Evolutionary conservation across 345 rosid genomes (phyloP).

Genomic region (Limnanthes douglasii): DNA sequence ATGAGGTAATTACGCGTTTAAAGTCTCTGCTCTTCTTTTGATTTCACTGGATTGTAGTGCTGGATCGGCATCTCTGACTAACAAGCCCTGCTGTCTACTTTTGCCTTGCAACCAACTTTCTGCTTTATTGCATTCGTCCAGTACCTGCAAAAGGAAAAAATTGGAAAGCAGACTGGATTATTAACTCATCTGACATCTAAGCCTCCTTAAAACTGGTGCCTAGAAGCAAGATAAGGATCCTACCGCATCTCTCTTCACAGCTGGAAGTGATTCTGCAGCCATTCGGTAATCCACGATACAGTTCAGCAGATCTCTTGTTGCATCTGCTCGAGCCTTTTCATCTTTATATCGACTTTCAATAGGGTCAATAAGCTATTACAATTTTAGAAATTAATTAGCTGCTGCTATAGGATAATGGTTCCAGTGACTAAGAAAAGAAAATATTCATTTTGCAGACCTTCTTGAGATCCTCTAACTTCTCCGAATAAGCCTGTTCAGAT

Average conservation of each 20-base stretch:
- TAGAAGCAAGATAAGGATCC: conserved; percentile 4
- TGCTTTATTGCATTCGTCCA: conserved; percentile 42
- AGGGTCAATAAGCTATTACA: conserved; percentile 49
- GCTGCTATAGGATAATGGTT: neutral
- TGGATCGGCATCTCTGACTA: conserved; percentile 36
- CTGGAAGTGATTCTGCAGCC: conserved; percentile 34
- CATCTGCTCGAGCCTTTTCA: conserved; percentile 42
- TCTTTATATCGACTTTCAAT: conserved; percentile 46
- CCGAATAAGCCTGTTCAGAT: conserved; percentile 39
- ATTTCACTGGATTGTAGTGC: conserved; percentile 47
- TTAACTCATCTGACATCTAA: conserved; percentile 2
- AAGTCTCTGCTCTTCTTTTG: conserved; percentile 34
- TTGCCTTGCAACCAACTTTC: conserved; percentile 61
- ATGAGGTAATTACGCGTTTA: conserved; percentile 23
- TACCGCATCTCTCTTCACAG: conserved; percentile 37
- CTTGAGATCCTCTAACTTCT: conserved; percentile 41
- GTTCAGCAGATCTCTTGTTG: conserved; percentile 37
- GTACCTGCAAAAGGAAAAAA: conserved; percentile 23
- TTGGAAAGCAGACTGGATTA: neutral
- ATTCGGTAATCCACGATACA: conserved; percentile 25
- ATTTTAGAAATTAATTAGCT: conserved; percentile 1
- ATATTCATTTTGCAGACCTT: conserved; percentile 21
- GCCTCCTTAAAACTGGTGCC: neutral
- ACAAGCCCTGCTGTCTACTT: conserved; percentile 28
- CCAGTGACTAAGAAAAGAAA: neutral